Evolutionary conservation across 495 filamentous ascomycete genomes (phyloP).

Genomic region (Apiosordaria backusii): DNA sequence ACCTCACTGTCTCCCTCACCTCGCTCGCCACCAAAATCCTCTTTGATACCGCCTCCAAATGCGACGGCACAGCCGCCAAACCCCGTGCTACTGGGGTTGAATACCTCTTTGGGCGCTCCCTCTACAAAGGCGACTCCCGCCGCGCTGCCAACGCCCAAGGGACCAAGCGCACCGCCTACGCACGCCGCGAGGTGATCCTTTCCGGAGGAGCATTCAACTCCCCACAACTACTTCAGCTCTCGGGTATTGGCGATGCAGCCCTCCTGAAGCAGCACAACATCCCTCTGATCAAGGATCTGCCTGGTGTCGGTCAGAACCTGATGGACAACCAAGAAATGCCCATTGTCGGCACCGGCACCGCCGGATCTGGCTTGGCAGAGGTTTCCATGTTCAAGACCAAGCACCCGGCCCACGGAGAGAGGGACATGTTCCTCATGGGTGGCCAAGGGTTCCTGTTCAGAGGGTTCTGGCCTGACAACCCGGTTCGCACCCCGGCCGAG

Average conservation of each 20-base stretch:
- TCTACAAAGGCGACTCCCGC: constrained; percentile 32
- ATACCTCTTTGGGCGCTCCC: constrained; percentile 33
- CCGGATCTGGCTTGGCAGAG: constrained; percentile 25
- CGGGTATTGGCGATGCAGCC: constrained; percentile 21
- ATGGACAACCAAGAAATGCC: constrained; percentile 60
- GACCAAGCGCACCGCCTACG: constrained; percentile 10
- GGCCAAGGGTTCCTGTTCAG: constrained; percentile 38
- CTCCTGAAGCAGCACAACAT: constrained; percentile 31
- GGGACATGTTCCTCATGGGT: constrained; percentile 41
- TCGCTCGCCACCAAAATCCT: constrained; percentile 36
- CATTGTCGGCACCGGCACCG: constrained; percentile 33
- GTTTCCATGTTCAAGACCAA: constrained; percentile 37
- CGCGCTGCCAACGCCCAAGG: constrained; percentile 27
- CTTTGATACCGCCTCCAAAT: constrained; percentile 29
- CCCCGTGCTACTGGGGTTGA: constrained; percentile 35
- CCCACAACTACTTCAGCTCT: constrained; percentile 49
- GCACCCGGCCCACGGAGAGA: constrained; percentile 36
- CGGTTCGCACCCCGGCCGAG: constrained; percentile 27
- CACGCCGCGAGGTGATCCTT: constrained; percentile 41
- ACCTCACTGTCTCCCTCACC: constrained; percentile 35
- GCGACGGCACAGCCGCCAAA: constrained; percentile 13
- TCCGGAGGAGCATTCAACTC: constrained; percentile 42
- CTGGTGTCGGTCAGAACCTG: constrained; percentile 58
- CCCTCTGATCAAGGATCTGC: constrained; percentile 47
- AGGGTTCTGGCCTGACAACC: constrained; percentile 40